These are phyloP conservation scores for Erodium maritimum DNA, from an alignment of 345 rosid genomes.

Conservation along the genomic window DNA sequence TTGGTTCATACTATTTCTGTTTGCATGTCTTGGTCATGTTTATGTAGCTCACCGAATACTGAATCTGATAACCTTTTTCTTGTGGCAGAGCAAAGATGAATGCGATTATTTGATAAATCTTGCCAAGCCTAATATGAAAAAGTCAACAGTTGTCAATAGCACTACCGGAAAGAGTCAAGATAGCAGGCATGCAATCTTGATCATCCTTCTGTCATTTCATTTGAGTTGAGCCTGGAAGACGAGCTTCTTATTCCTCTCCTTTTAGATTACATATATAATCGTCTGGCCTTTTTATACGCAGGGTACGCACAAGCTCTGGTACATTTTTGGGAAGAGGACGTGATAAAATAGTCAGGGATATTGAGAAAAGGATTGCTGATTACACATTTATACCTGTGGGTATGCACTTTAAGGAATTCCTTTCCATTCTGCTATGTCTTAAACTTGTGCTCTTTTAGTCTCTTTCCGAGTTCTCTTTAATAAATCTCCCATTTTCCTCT, in stretches of 20 bases:
- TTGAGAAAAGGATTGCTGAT: slow-evolving; percentile 87
- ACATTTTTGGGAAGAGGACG: slow-evolving; percentile 72
- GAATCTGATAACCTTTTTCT: not conserved
- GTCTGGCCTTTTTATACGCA: slow-evolving; percentile 13
- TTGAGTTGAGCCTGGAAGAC: not conserved
- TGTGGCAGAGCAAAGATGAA: slow-evolving; percentile 58
- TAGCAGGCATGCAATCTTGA: slow-evolving; percentile 44
- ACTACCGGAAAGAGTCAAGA: slow-evolving; percentile 85
- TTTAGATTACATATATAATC: not conserved
- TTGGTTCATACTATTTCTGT: not conserved
- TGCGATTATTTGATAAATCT: slow-evolving; percentile 70
- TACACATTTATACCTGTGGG: slow-evolving; percentile 85
- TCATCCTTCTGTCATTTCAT: not conserved
- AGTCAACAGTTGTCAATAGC: slow-evolving; percentile 82
- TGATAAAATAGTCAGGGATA: slow-evolving; percentile 57
- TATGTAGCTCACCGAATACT: too few relatives aligned
- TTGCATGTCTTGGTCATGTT: not conserved
- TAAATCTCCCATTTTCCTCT: not conserved
- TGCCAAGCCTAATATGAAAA: slow-evolving; percentile 77
- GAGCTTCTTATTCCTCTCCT: not conserved
- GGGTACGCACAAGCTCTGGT: slow-evolving; percentile 93
- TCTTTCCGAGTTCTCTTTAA: not conserved
- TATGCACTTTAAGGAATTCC: slow-evolving; percentile 11
- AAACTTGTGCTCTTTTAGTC: not conserved
- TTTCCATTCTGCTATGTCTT: not conserved